phyloP scores from a whole-genome alignment of 164 flowering plant genomes.

The Litsea cubeba region DNA sequence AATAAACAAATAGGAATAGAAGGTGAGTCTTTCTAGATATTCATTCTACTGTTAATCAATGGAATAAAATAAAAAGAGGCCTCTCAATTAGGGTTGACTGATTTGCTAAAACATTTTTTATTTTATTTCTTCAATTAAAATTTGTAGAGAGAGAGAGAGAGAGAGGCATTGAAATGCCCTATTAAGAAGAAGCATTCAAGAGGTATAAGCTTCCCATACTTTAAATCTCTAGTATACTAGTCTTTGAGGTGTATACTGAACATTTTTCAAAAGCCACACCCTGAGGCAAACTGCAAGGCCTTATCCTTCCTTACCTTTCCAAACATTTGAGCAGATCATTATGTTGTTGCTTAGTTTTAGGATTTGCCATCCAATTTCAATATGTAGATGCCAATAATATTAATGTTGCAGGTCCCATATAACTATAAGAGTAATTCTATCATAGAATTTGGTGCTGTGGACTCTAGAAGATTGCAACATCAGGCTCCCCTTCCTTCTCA shows the following conservation, averaged over 20 bases:
- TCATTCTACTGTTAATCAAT: not conserved
- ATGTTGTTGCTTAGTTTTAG: not conserved
- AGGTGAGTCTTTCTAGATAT: too few relatives aligned
- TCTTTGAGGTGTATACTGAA: too few relatives aligned
- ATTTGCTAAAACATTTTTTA: too few relatives aligned
- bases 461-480: slow-evolving; percentile 33
- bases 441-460: slow-evolving; percentile 26
- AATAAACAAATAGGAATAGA: not conserved
- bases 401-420: slow-evolving; percentile 37
- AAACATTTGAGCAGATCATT: not conserved
- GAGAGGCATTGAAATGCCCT: not conserved
- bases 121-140: too few relatives aligned
- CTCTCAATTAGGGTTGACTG: not conserved
- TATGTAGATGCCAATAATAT: not conserved
- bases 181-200: not conserved
- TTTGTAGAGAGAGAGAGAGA: not conserved
- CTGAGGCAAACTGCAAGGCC: not conserved
- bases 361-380: slow-evolving; percentile 1
- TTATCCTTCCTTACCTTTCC: not conserved
- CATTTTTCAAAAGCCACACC: not conserved
- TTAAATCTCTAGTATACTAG: too few relatives aligned
- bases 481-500: not conserved
- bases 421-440: slow-evolving; percentile 18
- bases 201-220: too few relatives aligned
- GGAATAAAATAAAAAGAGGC: not conserved